Conservation (phyloP, 116 monocot genomes). For the Zostera marina region DNA sequence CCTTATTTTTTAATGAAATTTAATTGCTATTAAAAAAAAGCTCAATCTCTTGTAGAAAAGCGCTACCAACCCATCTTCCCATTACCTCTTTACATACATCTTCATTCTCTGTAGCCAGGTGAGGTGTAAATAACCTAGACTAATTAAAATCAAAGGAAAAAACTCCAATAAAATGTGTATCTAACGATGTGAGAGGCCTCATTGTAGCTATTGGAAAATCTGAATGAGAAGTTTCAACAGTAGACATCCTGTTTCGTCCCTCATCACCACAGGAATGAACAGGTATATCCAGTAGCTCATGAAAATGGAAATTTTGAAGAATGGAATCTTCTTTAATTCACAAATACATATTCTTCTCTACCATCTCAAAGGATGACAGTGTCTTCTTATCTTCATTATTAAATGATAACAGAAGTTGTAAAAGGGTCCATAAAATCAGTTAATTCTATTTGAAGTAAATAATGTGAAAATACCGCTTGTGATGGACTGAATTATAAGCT, state of each 20-base stretch:
- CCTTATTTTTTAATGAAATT: too few relatives aligned
- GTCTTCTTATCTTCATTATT: slow-evolving; percentile 5
- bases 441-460: slow-evolving; percentile 22
- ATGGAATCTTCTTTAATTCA: slow-evolving; percentile 21
- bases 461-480: slow-evolving; percentile 5
- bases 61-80: slow-evolving; percentile 4
- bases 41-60: slow-evolving; percentile 58
- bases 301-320: slow-evolving; percentile 5
- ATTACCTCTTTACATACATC: slow-evolving; percentile 4
- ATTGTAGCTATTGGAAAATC: slow-evolving; percentile 17
- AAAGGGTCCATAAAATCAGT: slow-evolving; percentile 15
- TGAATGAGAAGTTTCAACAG: slow-evolving; percentile 22
- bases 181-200: slow-evolving; percentile 71
- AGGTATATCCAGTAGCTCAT: slow-evolving; percentile 5
- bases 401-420: slow-evolving; percentile 12
- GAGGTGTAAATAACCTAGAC: slow-evolving; percentile 1
- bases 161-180: slow-evolving; percentile 52
- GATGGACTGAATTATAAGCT: slow-evolving; percentile 3
- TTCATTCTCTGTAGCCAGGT: slow-evolving; percentile 1
- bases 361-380: slow-evolving; percentile 17
- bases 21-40: too few relatives aligned
- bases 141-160: slow-evolving; percentile 6
- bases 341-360: slow-evolving; percentile 48
- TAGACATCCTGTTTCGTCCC: slow-evolving; percentile 17
- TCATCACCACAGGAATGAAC: slow-evolving; percentile 2